Evolutionary conservation across 1,139 yeast species (phyloP), one percentile per base, ranked within the genome.

Genomic region (Sporopachydermia cereana): DNA sequence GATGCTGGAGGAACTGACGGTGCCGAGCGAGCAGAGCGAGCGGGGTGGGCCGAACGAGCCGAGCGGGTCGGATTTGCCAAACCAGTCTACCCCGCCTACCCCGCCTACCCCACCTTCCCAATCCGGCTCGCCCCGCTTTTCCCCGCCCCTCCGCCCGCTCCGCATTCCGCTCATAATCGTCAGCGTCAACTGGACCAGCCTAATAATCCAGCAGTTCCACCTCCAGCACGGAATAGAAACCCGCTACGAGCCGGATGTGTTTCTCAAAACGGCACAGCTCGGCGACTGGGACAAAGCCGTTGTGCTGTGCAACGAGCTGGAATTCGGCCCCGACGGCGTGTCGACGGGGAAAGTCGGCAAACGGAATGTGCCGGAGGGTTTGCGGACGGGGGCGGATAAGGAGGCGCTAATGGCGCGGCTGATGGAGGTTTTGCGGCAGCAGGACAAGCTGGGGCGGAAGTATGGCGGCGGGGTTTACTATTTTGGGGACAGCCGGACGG

Each of bases 401-500:
- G 59, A 63, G 21, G 50, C 58, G 3, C 50, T 64, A 3, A 51
- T 68, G 2, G 45, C 55, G 7, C 41, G 50, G 3, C 49, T 71
- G 1, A 49, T 53, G 3, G 44, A 54, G 20, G 45, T 49, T 5
- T 41, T 52, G 3, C 34, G 41, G 1, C 17, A 25, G 2, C 25
- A 41, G 5, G 50, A 43, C 2, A 45, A 48, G 2, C 30, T 50
- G 4, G 49, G 51, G 21, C 51, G 48, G 0, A 23, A 29, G 31
- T 31, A 17, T 30, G 4, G 43, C 41, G 22, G 42, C n/a, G 36
- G 27, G 39, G 47, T 70, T 1, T 59, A 71, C 43, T 81, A 79
- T 54, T 63, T 79, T 16, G 91, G 91, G 1, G 91, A 82, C 54
- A 77, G 84, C 49, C 54, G 73, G 1, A 77, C 84, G 0, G 91